A percentile compares a stretch with the other conserved stretches of the same genome.
Conservation (phyloP, 306 rosid genomes). For the Castanea sativa region DNA sequence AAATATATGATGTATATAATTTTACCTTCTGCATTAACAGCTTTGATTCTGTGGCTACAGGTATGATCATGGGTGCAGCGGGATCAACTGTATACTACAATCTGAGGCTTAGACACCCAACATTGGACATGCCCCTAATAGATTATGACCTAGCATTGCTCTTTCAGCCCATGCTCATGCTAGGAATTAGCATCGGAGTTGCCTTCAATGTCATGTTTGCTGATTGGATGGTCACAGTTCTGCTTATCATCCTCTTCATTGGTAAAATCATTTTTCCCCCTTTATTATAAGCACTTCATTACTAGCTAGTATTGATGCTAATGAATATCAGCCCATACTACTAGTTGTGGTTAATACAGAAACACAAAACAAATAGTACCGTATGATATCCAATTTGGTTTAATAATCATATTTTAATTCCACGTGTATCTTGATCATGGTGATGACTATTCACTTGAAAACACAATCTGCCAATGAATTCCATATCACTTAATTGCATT, state of each 20-base stretch:
- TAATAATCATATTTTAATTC: neutral
- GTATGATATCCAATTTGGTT: too few species aligned
- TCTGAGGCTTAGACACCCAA: conserved; percentile 68
- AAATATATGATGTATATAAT: neutral
- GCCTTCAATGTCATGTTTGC: conserved; percentile 77
- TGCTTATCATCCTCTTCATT: conserved; percentile 64
- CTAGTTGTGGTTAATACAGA: too few species aligned
- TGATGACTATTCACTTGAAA: neutral
- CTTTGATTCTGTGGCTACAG: conserved; percentile 30
- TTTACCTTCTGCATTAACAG: neutral
- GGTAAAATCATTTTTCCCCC: conserved; percentile 27
- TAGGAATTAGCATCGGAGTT: conserved; percentile 84
- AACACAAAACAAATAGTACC: too few species aligned
- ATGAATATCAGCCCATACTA: too few species aligned
- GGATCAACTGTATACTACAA: conserved; percentile 73
- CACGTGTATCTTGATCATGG: neutral
- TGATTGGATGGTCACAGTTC: conserved; percentile 84
- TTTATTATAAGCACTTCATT: too few species aligned
- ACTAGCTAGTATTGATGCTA: too few species aligned
- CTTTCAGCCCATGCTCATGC: conserved; percentile 76
- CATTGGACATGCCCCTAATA: conserved; percentile 66
- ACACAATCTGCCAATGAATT: neutral
- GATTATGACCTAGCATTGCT: conserved; percentile 74
- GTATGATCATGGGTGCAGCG: conserved; percentile 91
- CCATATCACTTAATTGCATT: neutral